Evolutionary conservation across 1,139 yeast species (phyloP).

Genomic region (Debaryomycetaceae sp.): DNA sequence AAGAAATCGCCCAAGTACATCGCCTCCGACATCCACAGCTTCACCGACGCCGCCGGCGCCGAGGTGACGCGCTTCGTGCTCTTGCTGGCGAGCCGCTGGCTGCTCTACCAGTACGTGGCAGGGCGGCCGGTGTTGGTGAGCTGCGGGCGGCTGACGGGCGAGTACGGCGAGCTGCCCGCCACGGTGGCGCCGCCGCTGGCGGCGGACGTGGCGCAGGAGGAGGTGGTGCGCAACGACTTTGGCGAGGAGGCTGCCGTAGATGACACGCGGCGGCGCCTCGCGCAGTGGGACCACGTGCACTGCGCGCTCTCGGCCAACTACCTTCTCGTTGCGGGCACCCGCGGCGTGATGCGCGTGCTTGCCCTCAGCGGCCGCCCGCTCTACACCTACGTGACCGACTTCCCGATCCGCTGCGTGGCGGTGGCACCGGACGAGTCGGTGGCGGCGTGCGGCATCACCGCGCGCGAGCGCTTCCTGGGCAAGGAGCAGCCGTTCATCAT

Average conservation of each 20-base stretch:
- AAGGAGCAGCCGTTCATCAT: constrained; percentile 79
- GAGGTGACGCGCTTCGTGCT: constrained; percentile 61
- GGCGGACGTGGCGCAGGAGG: constrained; percentile 23
- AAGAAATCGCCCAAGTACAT: constrained; percentile 44
- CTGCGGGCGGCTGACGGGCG: constrained; percentile 68
- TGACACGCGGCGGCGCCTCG: constrained; percentile 26
- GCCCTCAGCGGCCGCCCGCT: constrained; percentile 64
- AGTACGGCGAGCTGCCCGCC: constrained; percentile 59
- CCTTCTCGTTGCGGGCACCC: constrained; percentile 68
- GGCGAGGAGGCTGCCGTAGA: constrained; percentile 11
- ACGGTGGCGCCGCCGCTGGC: no score
- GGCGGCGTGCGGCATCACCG: constrained; percentile 79
- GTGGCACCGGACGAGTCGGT: constrained; percentile 60
- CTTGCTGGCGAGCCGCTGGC: constrained; percentile 67
- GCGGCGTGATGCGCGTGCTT: constrained; percentile 64
- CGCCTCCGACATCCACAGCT: constrained; percentile 58
- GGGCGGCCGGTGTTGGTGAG: constrained; percentile 54
- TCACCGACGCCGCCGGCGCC: constrained; percentile 30
- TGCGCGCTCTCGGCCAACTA: constrained; percentile 61
- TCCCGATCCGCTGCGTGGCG: constrained; percentile 76
- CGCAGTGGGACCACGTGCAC: constrained; percentile 60
- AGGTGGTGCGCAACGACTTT: constrained; percentile 33
- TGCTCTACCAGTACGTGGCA: constrained; percentile 52
- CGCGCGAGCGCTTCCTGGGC: constrained; percentile 64
- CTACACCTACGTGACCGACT: constrained; percentile 64